Evolutionary conservation across 306 rosid genomes (phyloP).

Genomic region (Dryas drummondii): DNA sequence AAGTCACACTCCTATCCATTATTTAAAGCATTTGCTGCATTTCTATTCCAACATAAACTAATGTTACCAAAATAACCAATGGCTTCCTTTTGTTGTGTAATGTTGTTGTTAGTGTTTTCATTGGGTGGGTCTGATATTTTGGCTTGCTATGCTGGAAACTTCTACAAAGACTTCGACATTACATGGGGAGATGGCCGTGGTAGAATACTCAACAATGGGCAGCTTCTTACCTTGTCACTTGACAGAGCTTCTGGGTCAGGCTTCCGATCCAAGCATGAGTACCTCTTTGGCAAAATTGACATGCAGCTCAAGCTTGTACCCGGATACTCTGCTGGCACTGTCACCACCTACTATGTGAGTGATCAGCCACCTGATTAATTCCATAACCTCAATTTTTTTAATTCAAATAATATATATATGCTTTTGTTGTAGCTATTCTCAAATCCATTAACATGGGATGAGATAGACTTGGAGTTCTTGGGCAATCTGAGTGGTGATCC

Average conservation of each 20-base stretch:
- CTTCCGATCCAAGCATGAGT: slow-evolving; percentile 57
- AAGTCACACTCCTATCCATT: no score
- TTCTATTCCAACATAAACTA: no score
- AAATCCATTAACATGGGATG: slow-evolving; percentile 39
- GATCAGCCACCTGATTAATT: background rate
- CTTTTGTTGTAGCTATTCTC: slow-evolving; percentile 30
- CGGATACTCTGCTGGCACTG: no score
- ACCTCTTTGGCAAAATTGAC: slow-evolving; percentile 31
- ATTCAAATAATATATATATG: no score
- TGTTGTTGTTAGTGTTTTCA: no score
- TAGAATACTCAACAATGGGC: slow-evolving; percentile 48
- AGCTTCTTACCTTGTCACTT: slow-evolving; percentile 60
- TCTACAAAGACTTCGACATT: slow-evolving; percentile 49
- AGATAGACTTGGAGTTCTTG: slow-evolving; percentile 45
- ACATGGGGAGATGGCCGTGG: slow-evolving; percentile 77
- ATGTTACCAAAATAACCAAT: no score
- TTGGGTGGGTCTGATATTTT: no score
- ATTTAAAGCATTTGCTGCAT: no score
- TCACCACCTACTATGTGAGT: slow-evolving; percentile 66
- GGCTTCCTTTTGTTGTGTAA: no score
- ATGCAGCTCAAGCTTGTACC: no score
- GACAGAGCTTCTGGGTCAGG: slow-evolving; percentile 72
- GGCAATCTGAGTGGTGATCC: slow-evolving; percentile 46
- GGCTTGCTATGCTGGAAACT: slow-evolving; percentile 24
- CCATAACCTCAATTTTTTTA: no score